Conservation (phyloP, 805 yeast species). For the Lachancea waltii region DNA sequence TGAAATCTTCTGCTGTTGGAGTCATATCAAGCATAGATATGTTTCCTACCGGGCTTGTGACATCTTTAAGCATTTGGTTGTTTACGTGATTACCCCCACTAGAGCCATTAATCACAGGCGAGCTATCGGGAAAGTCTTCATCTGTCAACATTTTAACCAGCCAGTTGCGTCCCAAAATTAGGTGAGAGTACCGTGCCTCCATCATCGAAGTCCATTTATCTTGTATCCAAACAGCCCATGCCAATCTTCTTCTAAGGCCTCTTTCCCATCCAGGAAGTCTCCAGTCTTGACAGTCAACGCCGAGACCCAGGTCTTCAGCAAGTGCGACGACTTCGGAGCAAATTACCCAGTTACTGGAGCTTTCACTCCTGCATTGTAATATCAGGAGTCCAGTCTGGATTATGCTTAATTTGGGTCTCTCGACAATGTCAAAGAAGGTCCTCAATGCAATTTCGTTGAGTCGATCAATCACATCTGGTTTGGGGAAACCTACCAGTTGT, state of each 20-base stretch:
- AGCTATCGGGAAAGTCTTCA: conserved; percentile 72
- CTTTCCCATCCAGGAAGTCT: conserved; percentile 93
- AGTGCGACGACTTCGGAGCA: conserved; percentile 82
- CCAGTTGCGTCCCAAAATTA: conserved; percentile 71
- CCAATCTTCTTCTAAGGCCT: conserved; percentile 76
- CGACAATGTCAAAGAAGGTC: conserved; percentile 64
- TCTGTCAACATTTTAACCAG: conserved; percentile 58
- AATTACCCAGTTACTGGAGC: conserved; percentile 76
- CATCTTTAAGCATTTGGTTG: conserved; percentile 1
- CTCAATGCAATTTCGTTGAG: conserved; percentile 61
- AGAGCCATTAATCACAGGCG: conserved; percentile 26
- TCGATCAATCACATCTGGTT: conserved; percentile 64
- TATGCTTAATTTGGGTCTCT: conserved; percentile 83
- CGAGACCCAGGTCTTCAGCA: conserved; percentile 86
- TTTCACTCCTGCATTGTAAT: conserved; percentile 49
- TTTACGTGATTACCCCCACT: conserved; percentile 4
- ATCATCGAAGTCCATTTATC: conserved; percentile 85
- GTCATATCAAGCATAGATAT: conserved; percentile 25
- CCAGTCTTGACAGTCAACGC: conserved; percentile 89
- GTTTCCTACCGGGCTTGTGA: conserved; percentile 13
- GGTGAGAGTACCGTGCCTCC: conserved; percentile 81
- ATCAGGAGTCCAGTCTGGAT: conserved; percentile 84
- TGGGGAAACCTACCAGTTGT: conserved; percentile 62
- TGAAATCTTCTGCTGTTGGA: conserved; percentile 47
- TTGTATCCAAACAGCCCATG: conserved; percentile 93